Conservation (phyloP, 2,329 filamentous ascomycete genomes). For the Pseudocercospora ulei region DNA sequence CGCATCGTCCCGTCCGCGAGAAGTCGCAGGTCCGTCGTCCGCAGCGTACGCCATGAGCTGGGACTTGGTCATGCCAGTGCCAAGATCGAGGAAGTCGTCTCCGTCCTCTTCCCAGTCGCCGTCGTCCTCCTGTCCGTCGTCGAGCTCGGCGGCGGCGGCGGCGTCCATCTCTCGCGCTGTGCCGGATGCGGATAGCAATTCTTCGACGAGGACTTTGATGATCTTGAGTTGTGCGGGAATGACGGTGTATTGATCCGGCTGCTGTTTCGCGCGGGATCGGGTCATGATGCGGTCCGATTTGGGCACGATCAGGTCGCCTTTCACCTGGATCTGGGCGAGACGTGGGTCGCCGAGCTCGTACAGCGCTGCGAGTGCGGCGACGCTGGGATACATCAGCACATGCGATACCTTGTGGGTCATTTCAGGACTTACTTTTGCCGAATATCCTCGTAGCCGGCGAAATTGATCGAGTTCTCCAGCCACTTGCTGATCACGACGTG, state of each 20-base stretch:
- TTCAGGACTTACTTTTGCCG: constrained; percentile 65
- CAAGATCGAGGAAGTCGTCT: constrained; percentile 63
- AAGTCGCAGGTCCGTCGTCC: constrained; percentile 40
- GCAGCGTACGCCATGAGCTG: constrained; percentile 72
- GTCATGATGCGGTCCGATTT: constrained; percentile 83
- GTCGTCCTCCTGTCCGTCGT: constrained; percentile 64
- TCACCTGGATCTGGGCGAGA: constrained; percentile 68
- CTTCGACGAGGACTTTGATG: constrained; percentile 86
- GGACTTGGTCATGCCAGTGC: constrained; percentile 45
- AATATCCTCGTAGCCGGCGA: constrained; percentile 97
- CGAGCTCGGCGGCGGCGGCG: constrained; percentile 50
- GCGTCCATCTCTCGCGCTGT: constrained; percentile 40
- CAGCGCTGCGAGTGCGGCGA: constrained; percentile 84
- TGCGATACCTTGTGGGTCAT: too few relatives aligned
- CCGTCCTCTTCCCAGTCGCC: constrained; percentile 73
- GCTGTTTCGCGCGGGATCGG: constrained; percentile 74
- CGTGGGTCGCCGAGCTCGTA: constrained; percentile 79
- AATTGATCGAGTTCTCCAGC: constrained; percentile 93
- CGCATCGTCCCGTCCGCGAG: constrained; percentile 73
- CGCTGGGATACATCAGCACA: constrained; percentile 44
- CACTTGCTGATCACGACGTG: constrained; percentile 86
- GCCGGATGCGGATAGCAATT: constrained; percentile 72
- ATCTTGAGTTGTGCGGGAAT: constrained; percentile 89
- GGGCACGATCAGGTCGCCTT: constrained; percentile 79
- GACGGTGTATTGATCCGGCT: constrained; percentile 81